Conservation (phyloP, 2,329 filamentous ascomycete species). For the Cercospora nicotianae region DNA sequence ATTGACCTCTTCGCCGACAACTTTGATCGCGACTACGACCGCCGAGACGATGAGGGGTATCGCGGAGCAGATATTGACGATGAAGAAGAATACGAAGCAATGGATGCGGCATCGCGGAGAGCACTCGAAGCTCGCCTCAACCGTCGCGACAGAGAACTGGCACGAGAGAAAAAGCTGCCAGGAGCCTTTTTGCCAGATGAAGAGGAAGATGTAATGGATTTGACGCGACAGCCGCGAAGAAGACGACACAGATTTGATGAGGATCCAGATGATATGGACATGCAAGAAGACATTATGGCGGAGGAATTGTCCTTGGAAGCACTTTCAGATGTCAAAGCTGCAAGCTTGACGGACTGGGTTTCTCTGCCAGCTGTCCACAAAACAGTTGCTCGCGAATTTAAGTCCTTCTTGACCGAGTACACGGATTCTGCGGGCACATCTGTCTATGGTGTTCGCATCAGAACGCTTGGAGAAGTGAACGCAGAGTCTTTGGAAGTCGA, state of each 20-base stretch:
- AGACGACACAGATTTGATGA: slow-evolving; percentile 91
- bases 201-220: slow-evolving; percentile 78
- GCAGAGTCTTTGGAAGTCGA: slow-evolving; percentile 95
- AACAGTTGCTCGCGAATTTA: slow-evolving; percentile 95
- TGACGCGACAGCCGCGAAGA: slow-evolving; percentile 81
- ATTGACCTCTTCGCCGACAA: slow-evolving; percentile 71
- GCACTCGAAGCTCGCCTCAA: slow-evolving; percentile 72
- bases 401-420: slow-evolving; percentile 93
- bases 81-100: slow-evolving; percentile 69
- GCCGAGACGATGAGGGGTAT: slow-evolving; percentile 60
- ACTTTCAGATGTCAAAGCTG: slow-evolving; percentile 87
- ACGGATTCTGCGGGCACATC: slow-evolving; percentile 86
- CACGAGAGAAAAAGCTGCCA: slow-evolving; percentile 65
- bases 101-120: slow-evolving; percentile 66
- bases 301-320: slow-evolving; percentile 92
- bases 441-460: slow-evolving; percentile 91
- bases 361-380: slow-evolving; percentile 84
- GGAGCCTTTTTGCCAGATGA: slow-evolving; percentile 76
- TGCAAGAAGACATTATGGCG: slow-evolving; percentile 91
- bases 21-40: slow-evolving; percentile 63
- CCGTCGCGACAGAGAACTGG: slow-evolving; percentile 70
- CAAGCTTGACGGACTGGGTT: slow-evolving; percentile 93
- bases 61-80: slow-evolving; percentile 73
- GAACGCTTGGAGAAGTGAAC: slow-evolving; percentile 95
- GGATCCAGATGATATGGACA: slow-evolving; percentile 82